Base-by-base conservation (phyloP, 805 yeast species). In the Phaffomyces opuntiae region DNA sequence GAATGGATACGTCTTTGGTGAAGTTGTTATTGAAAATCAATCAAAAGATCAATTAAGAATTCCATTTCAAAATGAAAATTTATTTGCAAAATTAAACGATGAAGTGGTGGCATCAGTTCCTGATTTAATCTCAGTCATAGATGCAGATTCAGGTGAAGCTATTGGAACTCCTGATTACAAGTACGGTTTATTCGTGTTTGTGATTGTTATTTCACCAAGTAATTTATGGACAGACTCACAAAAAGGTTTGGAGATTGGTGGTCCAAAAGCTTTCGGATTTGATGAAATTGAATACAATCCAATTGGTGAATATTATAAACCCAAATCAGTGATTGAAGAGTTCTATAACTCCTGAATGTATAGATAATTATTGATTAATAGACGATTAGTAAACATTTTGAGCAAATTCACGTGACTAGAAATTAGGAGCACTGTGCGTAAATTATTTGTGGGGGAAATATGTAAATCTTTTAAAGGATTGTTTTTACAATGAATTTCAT, bases 31-130 rank as follows among this genome's bases (percentile, higher is more conserved):
- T 42, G 67, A 66, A 17, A 37, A 25, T 36, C 14, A 46, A 26
- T 37, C 46, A 27, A 35, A 48, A 7, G 44, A 48, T 17, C 49
- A 42, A 26, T 49, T 65, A 58, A 51, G 45, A 13, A 71, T 73
- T 39, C 76, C 77, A 27, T 73, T 73, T 66, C 69, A 73, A 56
- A 73, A 73, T 51, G 77, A 73, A 49, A 73, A 73, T 55, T 65
- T 73, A 19, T 55, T 57, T 32, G 68, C 69, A 27, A 59, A 58
- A 43, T 19, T 62, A 16, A 47, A 56, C 36, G 51, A 52, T 31
- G 55, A 61, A 44, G 56, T 63, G 14, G 61, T 70, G 11, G 61
- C 69, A 43, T 60, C 72, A 5, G 76, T 71, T 33, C 77, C 77
- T 13, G 77, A 72, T 52, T 50, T 72, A 44, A 70, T 72, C 47